Percentiles rank a stretch among this genome's conserved stretches.
Evolutionary conservation across 2,329 filamentous ascomycete genomes (phyloP).

Genomic region (Penicillium sp.): DNA sequence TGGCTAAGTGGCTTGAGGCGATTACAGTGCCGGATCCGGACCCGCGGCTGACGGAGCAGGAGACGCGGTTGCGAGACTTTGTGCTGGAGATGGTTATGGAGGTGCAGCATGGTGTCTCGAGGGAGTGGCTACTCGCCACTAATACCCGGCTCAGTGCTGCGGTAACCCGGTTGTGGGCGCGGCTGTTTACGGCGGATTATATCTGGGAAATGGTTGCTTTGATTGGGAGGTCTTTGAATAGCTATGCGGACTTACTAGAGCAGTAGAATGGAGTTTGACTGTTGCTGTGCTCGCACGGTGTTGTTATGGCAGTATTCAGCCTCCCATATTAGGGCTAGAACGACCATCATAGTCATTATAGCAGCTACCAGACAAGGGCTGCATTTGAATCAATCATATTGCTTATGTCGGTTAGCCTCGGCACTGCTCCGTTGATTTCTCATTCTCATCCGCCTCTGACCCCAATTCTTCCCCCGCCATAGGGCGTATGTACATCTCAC

Average conservation of each 20-base stretch:
- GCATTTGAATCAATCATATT: not conserved
- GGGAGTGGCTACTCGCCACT: constrained; percentile 27
- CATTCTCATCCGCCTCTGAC: not conserved
- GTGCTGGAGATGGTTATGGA: constrained; percentile 33
- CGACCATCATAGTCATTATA: not conserved
- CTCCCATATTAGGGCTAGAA: not conserved
- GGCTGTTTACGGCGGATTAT: constrained; percentile 30
- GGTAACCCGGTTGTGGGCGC: constrained; percentile 28
- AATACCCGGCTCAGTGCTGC: constrained; percentile 28
- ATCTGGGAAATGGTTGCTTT: constrained; percentile 33
- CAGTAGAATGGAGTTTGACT: not conserved
- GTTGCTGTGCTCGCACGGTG: not conserved
- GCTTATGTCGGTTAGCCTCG: not conserved
- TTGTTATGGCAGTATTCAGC: not conserved
- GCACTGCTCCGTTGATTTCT: not conserved
- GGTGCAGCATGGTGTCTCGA: constrained; percentile 25
- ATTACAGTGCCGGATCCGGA: constrained; percentile 22
- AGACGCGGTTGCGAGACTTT: constrained; percentile 28
- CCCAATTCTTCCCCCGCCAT: not conserved
- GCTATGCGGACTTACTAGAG: constrained; percentile 28
- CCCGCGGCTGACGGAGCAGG: constrained; percentile 27
- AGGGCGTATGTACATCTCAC: not conserved
- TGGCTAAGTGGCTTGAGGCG: constrained; percentile 41
- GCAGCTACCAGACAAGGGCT: not conserved
- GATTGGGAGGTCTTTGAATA: constrained; percentile 28